Percentiles rank a stretch among this genome's conserved stretches.
Conservation (phyloP, 768 basidiomycete species). For the Xanthoconium stramineum region DNA sequence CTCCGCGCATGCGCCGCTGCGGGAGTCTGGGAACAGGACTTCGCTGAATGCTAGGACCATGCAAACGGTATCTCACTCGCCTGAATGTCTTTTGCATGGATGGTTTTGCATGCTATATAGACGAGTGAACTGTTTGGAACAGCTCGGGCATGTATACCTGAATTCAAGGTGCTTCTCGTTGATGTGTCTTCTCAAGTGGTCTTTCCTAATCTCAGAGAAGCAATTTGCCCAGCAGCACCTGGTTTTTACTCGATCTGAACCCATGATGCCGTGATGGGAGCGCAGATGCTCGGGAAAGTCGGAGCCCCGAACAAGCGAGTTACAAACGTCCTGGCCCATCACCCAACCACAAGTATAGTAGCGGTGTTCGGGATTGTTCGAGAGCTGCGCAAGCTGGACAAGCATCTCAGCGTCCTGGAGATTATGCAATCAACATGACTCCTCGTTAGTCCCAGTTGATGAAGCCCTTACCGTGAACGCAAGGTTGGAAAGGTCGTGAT, state of each 20-base stretch:
- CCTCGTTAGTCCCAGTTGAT: background rate
- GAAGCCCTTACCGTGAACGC: constrained; percentile 12
- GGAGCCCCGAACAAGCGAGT: background rate
- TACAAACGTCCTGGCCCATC: background rate
- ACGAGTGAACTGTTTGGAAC: constrained; percentile 25
- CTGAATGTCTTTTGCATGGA: constrained; percentile 8
- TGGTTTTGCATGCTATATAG: constrained; percentile 20
- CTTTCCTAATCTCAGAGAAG: constrained; percentile 20
- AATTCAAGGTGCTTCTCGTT: constrained; percentile 24
- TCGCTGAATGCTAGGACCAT: too few species aligned
- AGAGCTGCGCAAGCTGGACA: background rate
- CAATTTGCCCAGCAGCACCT: constrained; percentile 22
- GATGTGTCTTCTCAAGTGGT: constrained; percentile 28
- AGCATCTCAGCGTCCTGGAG: constrained; percentile 12
- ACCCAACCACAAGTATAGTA: constrained; percentile 22
- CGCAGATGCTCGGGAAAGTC: constrained; percentile 25
- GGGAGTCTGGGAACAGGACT: too few species aligned
- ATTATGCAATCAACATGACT: background rate
- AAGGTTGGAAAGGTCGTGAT: too few species aligned
- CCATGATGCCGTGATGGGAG: constrained; percentile 15
- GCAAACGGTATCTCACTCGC: background rate
- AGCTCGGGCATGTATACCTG: constrained; percentile 15
- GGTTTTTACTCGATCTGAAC: constrained; percentile 7
- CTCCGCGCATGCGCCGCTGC: too few species aligned
- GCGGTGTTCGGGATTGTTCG: background rate